Percentiles rank a stretch among this genome's conserved stretches.
These are phyloP conservation scores for Stephania cephalantha DNA, from an alignment of 164 flowering plant species.

Conservation along the genomic window DNA sequence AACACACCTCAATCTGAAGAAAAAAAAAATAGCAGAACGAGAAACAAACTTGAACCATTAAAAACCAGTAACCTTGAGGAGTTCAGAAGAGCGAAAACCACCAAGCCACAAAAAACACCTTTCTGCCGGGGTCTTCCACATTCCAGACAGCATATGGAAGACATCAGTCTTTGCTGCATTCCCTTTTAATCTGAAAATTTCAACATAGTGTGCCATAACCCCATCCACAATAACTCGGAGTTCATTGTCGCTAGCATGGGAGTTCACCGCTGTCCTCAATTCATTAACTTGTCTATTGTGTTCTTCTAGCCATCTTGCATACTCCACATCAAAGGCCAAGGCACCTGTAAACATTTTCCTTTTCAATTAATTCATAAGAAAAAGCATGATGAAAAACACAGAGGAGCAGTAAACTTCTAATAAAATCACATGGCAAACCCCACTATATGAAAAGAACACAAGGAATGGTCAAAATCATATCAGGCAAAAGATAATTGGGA, in stretches of 20 bases:
- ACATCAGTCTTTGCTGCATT: constrained; percentile 85
- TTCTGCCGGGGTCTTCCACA: constrained; percentile 97
- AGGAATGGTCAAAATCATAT: neutral
- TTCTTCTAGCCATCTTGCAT: constrained; percentile 83
- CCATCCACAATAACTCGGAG: constrained; percentile 63
- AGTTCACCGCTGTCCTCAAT: constrained; percentile 68
- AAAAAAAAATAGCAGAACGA: neutral
- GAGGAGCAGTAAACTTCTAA: neutral
- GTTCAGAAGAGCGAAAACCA: constrained; percentile 89
- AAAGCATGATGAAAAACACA: neutral
- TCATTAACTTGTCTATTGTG: constrained; percentile 67
- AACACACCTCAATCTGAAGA: neutral
- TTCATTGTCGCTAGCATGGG: constrained; percentile 76
- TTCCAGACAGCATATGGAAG: constrained; percentile 81
- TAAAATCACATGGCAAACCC: neutral
- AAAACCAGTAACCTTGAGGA: constrained; percentile 53
- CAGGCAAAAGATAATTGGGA: neutral
- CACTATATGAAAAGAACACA: neutral
- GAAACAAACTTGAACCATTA: neutral
- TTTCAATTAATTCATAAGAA: no score
- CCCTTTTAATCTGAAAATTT: constrained; percentile 66
- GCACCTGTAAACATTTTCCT: constrained; percentile 39
- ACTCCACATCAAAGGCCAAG: constrained; percentile 75
- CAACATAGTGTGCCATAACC: constrained; percentile 53
- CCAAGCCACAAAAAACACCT: constrained; percentile 94